Evolutionary conservation across 768 basidiomycete genomes (phyloP), one percentile per base, ranked within the genome.

Genomic region (Tylopilus felleus): DNA sequence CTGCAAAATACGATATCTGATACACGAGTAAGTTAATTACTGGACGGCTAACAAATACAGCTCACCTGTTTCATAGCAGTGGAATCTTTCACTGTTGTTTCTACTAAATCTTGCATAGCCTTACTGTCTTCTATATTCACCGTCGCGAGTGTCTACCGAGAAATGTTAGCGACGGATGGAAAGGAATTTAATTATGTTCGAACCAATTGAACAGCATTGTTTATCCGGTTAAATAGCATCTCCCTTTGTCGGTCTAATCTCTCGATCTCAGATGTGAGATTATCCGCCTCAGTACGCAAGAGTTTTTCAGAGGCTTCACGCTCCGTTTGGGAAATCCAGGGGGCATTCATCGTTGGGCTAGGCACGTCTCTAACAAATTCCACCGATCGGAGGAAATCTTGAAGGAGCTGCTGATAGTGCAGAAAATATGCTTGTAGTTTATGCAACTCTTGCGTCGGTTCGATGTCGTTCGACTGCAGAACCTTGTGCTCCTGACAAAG

Each of bases 381-480:
- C 6, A 84, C 74, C 0, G 78, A 73, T 41, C 78, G 78, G 19
- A 65, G 64, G 66, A 84, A 83, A 55, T 84, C 80, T 21, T 75
- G 73, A 36, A 84, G 73, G 16, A 84, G 75, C 8, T 77, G 75
- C 10, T 74, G 72, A 61, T 82, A 82, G 57, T 82, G 76, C 38
- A 83, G 63, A 14, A 83, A 69, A 63, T 81, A 77, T 1, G 82
- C 81, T 43, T 80, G 79, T 13, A 84, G 63, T 51, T 75, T 74
- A 60, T 84, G 81, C 9, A 85, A 69, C 62, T 83, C 78, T 47
- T 77, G 78, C 8, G 81, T 70, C 55, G 76, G 72, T 57, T 80
- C 76, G 22, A 75, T 69, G 50, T 80, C 67, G 47, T 74, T 72
- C 10, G 63, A 74, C 1, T 43, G 53, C 42, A 81, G 71, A 2